Base-by-base conservation (phyloP, 371 early-diverging fungal genomes). In the Funneliformis caledonium region DNA sequence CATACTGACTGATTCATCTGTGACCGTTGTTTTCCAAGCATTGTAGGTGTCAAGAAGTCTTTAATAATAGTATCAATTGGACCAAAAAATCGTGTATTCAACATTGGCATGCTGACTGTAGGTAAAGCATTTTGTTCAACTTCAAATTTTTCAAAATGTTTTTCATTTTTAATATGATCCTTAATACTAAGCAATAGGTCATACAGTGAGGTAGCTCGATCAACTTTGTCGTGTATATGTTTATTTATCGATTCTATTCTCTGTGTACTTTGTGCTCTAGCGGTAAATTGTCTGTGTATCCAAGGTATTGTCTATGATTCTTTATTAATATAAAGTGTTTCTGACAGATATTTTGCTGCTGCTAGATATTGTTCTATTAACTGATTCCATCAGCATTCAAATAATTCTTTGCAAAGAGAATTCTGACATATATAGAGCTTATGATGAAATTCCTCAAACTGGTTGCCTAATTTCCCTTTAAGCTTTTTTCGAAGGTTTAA, bases 391-490 rank as follows among this genome's bases (percentile, higher is more conserved):
- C 68, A 12, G 19, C 14, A 1, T 68, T 68, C 68, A 11, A 68
- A 68, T 67, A 68, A 14, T 19, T 68, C 42, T 68, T 68, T 33
- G 2, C 14, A 68, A 16, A 67, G 68, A 43, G 19, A 68, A 43
- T 68, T 68, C 19, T 10, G 6, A 12, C 42, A 68, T 12, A 42
- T 68, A 42, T 37, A 68, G 16, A 68, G 42, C 7, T 68, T 68
- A 37, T 19, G 14, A 68, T 12, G 0, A 42, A 68, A 68, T 68
- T 68, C 68, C 7, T 68, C 19, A 68, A 68, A 68, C 68, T 68
- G 16, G 19, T 11, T 68, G 14, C 68, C 68, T 12, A 42, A 42
- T 68, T 68, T 68, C 19, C 19, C n/a, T n/a, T n/a, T n/a, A n/a
- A n/a, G n/a, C n/a, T n/a, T n/a, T n/a, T n/a, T n/a, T n/a, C n/a